Evolutionary conservation across 169 alveolate genomes (phyloP).

Genomic region (Eimeria acervulina): DNA sequence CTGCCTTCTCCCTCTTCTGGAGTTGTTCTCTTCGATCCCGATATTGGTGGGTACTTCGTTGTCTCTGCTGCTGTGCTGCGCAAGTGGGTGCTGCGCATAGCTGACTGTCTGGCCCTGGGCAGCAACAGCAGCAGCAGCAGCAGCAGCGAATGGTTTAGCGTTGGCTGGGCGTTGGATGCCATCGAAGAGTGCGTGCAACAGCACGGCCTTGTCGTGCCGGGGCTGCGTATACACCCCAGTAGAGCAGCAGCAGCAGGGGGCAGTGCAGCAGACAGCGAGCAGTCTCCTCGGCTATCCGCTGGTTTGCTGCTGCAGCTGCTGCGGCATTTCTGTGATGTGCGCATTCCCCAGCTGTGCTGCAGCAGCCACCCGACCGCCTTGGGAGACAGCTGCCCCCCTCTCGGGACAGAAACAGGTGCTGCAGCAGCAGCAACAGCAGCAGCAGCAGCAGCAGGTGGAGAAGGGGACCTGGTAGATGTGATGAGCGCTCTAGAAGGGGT

Average conservation of each 20-base stretch:
- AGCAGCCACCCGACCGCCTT: slow-evolving; percentile 36
- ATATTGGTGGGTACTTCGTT: background rate
- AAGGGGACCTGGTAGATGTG: background rate
- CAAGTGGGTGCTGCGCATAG: slow-evolving; percentile 13
- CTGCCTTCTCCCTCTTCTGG: background rate
- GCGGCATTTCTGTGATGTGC: slow-evolving; percentile 44
- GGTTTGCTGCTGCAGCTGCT: slow-evolving; percentile 79
- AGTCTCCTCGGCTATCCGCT: background rate
- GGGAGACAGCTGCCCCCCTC: slow-evolving; percentile 66
- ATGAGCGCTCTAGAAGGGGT: background rate
- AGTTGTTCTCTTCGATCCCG: slow-evolving; percentile 24
- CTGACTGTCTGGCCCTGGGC: slow-evolving; percentile 47
- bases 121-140: slow-evolving; percentile 72
- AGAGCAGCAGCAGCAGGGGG: slow-evolving; percentile 48
- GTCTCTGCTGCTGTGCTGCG: slow-evolving; percentile 37
- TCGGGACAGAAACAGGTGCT: background rate
- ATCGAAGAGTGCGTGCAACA: slow-evolving; percentile 2
- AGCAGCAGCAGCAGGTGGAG: background rate
- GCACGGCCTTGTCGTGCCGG: slow-evolving; percentile 28
- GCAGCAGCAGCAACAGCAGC: slow-evolving; percentile 25
- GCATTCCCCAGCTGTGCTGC: slow-evolving; percentile 39
- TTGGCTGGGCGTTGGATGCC: slow-evolving; percentile 60
- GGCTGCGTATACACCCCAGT: slow-evolving; percentile 42
- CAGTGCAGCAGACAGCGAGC: background rate
- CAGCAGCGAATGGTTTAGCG: slow-evolving; percentile 52